Conservation (phyloP, 73 alveolate genomes). For the Urostyla sp. region DNA sequence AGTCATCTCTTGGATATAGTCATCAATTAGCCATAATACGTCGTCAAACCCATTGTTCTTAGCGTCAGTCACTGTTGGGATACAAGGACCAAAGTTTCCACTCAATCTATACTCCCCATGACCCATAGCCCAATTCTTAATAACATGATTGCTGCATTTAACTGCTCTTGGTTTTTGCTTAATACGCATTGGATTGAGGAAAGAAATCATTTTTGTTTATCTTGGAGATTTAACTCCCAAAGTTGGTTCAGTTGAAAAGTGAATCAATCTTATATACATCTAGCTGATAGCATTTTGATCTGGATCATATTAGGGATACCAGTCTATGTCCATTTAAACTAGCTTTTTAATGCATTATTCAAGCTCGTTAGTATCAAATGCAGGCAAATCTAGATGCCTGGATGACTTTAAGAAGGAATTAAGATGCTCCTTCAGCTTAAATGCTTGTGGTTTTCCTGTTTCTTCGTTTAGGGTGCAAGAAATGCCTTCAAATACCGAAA, state of each 20-base stretch:
- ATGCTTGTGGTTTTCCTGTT: constrained; percentile 57
- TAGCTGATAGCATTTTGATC: constrained; percentile 76
- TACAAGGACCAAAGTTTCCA: constrained; percentile 87
- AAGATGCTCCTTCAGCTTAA: constrained; percentile 71
- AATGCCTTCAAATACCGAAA: constrained; percentile 77
- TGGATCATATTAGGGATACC: constrained; percentile 91
- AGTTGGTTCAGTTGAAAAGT: constrained; percentile 50
- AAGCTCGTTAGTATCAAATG: constrained; percentile 78
- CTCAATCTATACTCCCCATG: constrained; percentile 80
- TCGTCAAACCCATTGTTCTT: constrained; percentile 79
- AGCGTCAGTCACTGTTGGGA: constrained; percentile 68
- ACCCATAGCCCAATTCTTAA: constrained; percentile 80
- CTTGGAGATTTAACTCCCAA: constrained; percentile 85
- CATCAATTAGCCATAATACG: constrained; percentile 81
- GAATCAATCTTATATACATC: constrained; percentile 70
- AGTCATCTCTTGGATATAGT: constrained; percentile 74
- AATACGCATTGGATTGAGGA: constrained; percentile 60
- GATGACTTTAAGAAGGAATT: constrained; percentile 62
- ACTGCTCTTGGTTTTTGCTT: neutral
- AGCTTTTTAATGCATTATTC: constrained; percentile 71
- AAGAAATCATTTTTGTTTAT: constrained; percentile 73
- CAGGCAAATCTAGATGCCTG: constrained; percentile 74
- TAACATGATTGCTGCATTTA: constrained; percentile 13
- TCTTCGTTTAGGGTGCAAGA: constrained; percentile 58
- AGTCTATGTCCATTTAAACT: constrained; percentile 76